phyloP scores from a whole-genome alignment of 164 flowering plant species.

The Litsea cubeba region DNA sequence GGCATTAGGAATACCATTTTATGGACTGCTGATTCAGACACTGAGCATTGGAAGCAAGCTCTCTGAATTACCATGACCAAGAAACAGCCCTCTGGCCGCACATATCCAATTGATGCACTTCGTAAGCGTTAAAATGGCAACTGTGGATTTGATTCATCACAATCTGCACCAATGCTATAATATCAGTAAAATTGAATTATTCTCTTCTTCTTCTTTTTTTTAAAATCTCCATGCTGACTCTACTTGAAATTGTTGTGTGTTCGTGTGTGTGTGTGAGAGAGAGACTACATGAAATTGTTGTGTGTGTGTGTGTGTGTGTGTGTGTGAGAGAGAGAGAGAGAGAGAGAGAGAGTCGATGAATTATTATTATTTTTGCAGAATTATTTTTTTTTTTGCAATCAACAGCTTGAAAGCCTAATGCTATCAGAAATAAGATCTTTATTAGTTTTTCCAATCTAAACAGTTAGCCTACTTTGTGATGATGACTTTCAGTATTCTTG shows the following conservation, averaged over 20 bases:
- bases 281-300: background rate
- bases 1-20: background rate
- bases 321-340: background rate
- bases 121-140: constrained; percentile 26
- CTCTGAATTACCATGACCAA: constrained; percentile 16
- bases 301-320: background rate
- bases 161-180: background rate
- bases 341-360: background rate
- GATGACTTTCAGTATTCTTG: background rate
- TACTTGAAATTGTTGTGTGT: background rate
- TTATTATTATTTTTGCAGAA: background rate
- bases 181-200: background rate
- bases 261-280: background rate
- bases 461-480: background rate
- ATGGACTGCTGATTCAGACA: background rate
- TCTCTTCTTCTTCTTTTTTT: too few relatives aligned
- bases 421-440: background rate
- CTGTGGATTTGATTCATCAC: background rate
- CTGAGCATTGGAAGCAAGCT: background rate
- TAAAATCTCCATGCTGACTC: background rate
- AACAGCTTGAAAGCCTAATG: background rate
- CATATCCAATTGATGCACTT: constrained; percentile 34
- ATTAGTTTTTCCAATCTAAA: background rate
- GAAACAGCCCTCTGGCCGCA: constrained; percentile 22
- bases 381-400: background rate